Evolutionary conservation across 768 basidiomycete genomes (phyloP).

Genomic region (Pisolithus tinctorius): DNA sequence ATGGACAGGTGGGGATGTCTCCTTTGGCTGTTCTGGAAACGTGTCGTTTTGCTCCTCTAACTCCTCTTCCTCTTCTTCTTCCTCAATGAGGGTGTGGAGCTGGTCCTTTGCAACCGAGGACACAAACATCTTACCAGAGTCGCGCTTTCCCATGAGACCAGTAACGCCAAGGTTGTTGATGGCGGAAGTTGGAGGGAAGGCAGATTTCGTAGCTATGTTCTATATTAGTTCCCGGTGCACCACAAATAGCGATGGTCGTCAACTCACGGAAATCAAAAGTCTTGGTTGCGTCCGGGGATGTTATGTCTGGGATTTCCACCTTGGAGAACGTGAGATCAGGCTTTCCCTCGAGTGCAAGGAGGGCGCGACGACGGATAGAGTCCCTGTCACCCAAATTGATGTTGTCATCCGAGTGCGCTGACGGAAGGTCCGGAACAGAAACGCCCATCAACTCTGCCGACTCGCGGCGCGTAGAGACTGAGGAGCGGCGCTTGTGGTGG

Average conservation of each 20-base stretch:
- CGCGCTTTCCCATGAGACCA: conserved; percentile 56
- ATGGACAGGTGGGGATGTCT: conserved; percentile 21
- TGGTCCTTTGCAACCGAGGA: conserved; percentile 66
- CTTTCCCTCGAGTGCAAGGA: conserved; percentile 85
- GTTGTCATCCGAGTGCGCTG: conserved; percentile 57
- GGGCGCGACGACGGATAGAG: conserved; percentile 73
- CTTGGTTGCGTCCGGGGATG: conserved; percentile 50
- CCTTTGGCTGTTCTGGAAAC: conserved; percentile 8
- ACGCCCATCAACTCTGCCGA: conserved; percentile 90
- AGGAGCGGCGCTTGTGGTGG: conserved; percentile 79
- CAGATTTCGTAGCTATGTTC: conserved; percentile 50
- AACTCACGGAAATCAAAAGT: conserved; percentile 64
- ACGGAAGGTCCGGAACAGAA: conserved; percentile 57
- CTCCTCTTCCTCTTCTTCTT: conserved; percentile 76
- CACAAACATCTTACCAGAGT: conserved; percentile 66
- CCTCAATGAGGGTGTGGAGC: conserved; percentile 73
- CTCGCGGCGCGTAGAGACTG: conserved; percentile 84
- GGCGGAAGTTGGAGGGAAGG: conserved; percentile 45
- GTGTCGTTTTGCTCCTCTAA: conserved; percentile 26
- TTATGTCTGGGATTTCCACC: conserved; percentile 80
- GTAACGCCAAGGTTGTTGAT: conserved; percentile 35
- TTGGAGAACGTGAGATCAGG: conserved; percentile 61
- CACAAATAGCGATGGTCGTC: conserved; percentile 3
- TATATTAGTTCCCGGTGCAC: not conserved
- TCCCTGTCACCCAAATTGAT: conserved; percentile 67